Conservation (phyloP, 1,139 yeast species). For the Suhomyces anneliseae region DNA sequence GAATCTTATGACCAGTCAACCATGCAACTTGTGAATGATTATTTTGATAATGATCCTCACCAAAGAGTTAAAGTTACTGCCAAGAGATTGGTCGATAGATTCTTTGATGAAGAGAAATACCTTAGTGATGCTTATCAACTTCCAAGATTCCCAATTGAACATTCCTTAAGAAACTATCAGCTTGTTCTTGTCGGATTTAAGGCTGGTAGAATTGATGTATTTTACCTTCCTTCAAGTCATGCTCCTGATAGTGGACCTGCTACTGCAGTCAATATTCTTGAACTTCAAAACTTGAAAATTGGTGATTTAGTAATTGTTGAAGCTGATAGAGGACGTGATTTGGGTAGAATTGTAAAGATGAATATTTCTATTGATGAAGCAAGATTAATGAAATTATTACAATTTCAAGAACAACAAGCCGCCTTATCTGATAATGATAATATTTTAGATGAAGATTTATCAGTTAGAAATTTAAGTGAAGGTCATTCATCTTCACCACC, state of each 20-base stretch:
- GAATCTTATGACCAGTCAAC: slow-evolving; percentile 1
- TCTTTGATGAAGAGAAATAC: slow-evolving; percentile 23
- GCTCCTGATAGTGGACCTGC: slow-evolving; percentile 1
- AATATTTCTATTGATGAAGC: slow-evolving; percentile 67
- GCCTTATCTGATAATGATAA: slow-evolving; percentile 33
- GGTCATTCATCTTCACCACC: slow-evolving; percentile 33
- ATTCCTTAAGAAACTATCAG: slow-evolving; percentile 33
- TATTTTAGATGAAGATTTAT: slow-evolving; percentile 21
- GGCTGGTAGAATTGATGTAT: slow-evolving; percentile 82
- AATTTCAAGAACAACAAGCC: slow-evolving; percentile 58
- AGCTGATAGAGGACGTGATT: slow-evolving; percentile 95
- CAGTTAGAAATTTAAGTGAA: slow-evolving; percentile 22
- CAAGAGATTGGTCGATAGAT: slow-evolving; percentile 16
- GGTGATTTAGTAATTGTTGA: slow-evolving; percentile 91
- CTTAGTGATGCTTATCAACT: slow-evolving; percentile 37
- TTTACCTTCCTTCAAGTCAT: slow-evolving; percentile 53
- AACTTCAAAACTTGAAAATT: slow-evolving; percentile 31
- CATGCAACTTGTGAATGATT: slow-evolving; percentile 30
- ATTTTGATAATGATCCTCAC: slow-evolving; percentile 43
- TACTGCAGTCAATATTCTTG: slow-evolving; percentile 9
- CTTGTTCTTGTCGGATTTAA: slow-evolving; percentile 77
- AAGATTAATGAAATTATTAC: slow-evolving; percentile 52
- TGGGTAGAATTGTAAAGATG: slow-evolving; percentile 75
- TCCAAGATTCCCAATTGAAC: slow-evolving; percentile 45
- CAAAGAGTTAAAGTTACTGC: slow-evolving; percentile 38